Conservation (phyloP, 2,329 filamentous ascomycete genomes). For the Knufia petricola region DNA sequence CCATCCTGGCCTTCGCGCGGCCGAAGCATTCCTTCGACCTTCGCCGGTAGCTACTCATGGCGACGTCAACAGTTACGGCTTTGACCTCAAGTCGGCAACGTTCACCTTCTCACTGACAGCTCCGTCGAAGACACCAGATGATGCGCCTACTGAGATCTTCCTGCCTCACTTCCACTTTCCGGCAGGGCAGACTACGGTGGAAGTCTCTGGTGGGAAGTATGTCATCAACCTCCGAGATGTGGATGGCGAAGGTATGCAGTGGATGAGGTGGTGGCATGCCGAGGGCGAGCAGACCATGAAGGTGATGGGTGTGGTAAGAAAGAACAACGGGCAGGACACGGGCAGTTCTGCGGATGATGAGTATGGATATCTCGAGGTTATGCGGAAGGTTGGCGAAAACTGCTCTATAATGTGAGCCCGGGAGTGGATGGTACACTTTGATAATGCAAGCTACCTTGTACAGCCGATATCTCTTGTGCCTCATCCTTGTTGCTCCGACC, state of each 20-base stretch:
- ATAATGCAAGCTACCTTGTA: too few relatives aligned
- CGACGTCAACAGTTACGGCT: slow-evolving; percentile 59
- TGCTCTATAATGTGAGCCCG: slow-evolving; percentile 31
- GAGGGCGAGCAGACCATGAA: slow-evolving; percentile 73
- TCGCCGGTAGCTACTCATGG: slow-evolving; percentile 69
- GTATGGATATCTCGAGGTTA: slow-evolving; percentile 20
- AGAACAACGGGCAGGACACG: slow-evolving; percentile 28
- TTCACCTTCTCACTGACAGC: slow-evolving; percentile 66
- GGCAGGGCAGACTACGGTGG: slow-evolving; percentile 57
- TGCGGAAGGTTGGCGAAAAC: slow-evolving; percentile 39
- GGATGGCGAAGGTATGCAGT: slow-evolving; percentile 61
- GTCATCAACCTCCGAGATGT: slow-evolving; percentile 65
- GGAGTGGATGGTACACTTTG: too few relatives aligned
- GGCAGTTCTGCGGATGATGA: slow-evolving; percentile 27
- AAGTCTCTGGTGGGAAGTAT: slow-evolving; percentile 82
- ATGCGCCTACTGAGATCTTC: slow-evolving; percentile 69
- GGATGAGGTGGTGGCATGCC: slow-evolving; percentile 84
- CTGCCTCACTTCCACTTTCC: slow-evolving; percentile 92
- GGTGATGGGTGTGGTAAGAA: slow-evolving; percentile 63
- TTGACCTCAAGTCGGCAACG: slow-evolving; percentile 68
- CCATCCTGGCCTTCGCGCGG: slow-evolving; percentile 69
- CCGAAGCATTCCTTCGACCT: slow-evolving; percentile 85
- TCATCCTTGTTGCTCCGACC: too few relatives aligned
- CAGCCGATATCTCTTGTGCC: too few relatives aligned
- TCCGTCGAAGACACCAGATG: slow-evolving; percentile 48